Percentiles rank a stretch among this genome's conserved stretches.
Evolutionary conservation across 805 yeast genomes (phyloP).

Genomic region (Candida michaelii): DNA sequence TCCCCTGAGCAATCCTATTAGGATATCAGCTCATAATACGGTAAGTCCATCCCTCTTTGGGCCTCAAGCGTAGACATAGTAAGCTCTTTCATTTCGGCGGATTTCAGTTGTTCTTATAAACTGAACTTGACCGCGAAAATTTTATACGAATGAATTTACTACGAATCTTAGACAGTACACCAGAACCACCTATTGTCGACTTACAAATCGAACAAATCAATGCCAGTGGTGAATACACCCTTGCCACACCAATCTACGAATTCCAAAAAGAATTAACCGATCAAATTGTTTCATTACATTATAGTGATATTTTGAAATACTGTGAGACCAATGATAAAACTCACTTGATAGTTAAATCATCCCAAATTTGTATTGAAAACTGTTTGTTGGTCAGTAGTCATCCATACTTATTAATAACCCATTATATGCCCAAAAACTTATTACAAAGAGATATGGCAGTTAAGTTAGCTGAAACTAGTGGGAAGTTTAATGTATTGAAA

Average conservation of each 20-base stretch:
- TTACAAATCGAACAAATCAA: slow-evolving; percentile 46
- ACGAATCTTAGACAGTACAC: slow-evolving; percentile 76
- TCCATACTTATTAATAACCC: slow-evolving; percentile 82
- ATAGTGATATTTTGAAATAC: slow-evolving; percentile 84
- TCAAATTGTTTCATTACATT: slow-evolving; percentile 88
- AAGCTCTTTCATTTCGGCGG: too few species aligned
- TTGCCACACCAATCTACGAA: slow-evolving; percentile 81
- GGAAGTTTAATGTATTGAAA: slow-evolving; percentile 73
- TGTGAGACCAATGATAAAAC: slow-evolving; percentile 60
- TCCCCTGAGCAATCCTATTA: too few species aligned
- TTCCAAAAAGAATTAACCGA: slow-evolving; percentile 88
- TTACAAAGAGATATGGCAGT: slow-evolving; percentile 68
- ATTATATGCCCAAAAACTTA: slow-evolving; percentile 79
- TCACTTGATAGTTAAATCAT: slow-evolving; percentile 66
- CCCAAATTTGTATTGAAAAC: slow-evolving; percentile 72
- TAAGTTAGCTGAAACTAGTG: slow-evolving; percentile 74
- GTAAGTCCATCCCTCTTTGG: too few species aligned
- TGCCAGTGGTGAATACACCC: slow-evolving; percentile 61
- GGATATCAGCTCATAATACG: too few species aligned
- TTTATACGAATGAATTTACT: slow-evolving; percentile 64
- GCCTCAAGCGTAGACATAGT: too few species aligned
- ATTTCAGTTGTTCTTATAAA: too few species aligned
- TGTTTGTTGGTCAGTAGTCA: slow-evolving; percentile 82
- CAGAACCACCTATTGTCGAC: slow-evolving; percentile 77
- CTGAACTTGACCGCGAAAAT: neutral